Conservation (phyloP, 306 rosid species). For the Pyrus pyrifolia region DNA sequence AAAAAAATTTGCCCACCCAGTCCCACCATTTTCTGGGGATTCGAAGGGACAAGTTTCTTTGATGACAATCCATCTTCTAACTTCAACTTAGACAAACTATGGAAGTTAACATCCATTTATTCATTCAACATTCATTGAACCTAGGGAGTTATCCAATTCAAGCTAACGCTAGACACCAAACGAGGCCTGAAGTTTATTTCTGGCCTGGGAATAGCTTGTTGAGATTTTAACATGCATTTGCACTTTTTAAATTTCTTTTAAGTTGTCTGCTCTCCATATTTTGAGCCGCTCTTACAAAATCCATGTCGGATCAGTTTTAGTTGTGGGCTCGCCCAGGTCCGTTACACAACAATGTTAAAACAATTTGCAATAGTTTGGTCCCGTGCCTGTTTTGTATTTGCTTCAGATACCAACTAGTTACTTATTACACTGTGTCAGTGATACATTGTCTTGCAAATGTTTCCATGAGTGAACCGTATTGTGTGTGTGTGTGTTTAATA, state of each 20-base stretch:
- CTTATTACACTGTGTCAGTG: background rate
- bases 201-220: background rate
- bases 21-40: background rate
- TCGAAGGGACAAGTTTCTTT: background rate
- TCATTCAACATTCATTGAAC: no score
- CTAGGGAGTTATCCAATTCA: no score
- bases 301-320: background rate
- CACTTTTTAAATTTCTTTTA: background rate
- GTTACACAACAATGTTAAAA: background rate
- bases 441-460: background rate
- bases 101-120: no score
- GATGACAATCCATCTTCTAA: background rate
- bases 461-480: conserved; percentile 7
- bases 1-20: background rate
- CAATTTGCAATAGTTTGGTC: background rate
- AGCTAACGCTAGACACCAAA: background rate
- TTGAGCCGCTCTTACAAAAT: background rate
- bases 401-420: background rate
- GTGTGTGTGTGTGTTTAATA: background rate
- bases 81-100: no score
- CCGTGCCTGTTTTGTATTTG: background rate
- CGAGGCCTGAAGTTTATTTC: background rate
- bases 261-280: background rate
- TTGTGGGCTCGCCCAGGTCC: background rate
- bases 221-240: background rate